These are phyloP conservation scores for Leccinum pellstonianum DNA, from an alignment of 768 basidiomycete species.

Conservation along the genomic window DNA sequence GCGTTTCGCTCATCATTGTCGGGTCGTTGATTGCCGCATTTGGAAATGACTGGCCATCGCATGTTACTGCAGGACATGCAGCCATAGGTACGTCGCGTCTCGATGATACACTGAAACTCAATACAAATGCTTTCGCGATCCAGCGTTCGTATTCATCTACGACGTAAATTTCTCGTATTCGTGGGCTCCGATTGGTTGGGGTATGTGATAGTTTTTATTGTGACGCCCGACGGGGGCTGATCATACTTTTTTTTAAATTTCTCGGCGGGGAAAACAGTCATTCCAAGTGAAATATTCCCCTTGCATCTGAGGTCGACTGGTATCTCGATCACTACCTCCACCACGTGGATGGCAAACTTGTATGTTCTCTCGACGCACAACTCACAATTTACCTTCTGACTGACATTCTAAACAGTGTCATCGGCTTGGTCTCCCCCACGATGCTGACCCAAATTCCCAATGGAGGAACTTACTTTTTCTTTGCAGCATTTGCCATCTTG, in stretches of 20 bases:
- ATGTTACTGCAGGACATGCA: constrained; percentile 25
- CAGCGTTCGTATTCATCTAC: constrained; percentile 41
- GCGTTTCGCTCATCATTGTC: constrained; percentile 28
- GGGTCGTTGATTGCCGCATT: constrained; percentile 30
- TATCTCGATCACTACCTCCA: constrained; percentile 41
- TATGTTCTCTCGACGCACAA: constrained; percentile 7
- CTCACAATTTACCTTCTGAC: neutral
- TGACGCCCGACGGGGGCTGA: neutral
- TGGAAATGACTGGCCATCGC: constrained; percentile 30
- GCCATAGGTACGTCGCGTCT: constrained; percentile 29
- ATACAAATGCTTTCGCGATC: constrained; percentile 13
- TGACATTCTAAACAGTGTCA: constrained; percentile 15
- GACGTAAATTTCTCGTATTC: constrained; percentile 36
- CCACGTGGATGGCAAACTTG: constrained; percentile 43
- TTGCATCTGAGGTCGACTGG: constrained; percentile 41
- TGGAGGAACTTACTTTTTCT: constrained; percentile 31
- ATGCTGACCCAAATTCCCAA: constrained; percentile 23
- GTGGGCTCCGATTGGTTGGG: constrained; percentile 33
- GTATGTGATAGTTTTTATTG: constrained; percentile 9
- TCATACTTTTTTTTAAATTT: no score
- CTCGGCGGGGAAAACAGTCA: constrained; percentile 28
- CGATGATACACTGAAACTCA: constrained; percentile 12
- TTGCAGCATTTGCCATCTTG: constrained; percentile 26
- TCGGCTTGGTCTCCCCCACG: constrained; percentile 30
- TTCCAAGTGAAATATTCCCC: constrained; percentile 44